Percentiles rank a stretch among this genome's conserved stretches.
Evolutionary conservation across 768 basidiomycete species (phyloP).

Genomic region (Pulveroboletus sp.): DNA sequence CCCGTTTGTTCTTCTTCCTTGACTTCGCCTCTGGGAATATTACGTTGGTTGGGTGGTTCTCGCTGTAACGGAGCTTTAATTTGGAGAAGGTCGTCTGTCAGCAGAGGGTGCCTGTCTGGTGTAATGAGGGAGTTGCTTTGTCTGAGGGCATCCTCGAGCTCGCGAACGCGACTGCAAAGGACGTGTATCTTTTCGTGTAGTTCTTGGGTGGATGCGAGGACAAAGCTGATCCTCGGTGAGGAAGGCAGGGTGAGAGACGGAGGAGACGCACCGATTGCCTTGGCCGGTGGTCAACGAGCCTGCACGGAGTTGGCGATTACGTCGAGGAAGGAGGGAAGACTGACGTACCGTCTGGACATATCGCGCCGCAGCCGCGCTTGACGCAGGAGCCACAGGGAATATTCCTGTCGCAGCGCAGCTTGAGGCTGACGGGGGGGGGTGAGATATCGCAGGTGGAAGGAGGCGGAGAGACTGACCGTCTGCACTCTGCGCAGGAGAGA

Average conservation of each 20-base stretch:
- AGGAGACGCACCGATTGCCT: slow-evolving; percentile 57
- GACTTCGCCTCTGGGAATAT: slow-evolving; percentile 31
- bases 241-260: not conserved
- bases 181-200: slow-evolving; percentile 79
- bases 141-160: slow-evolving; percentile 70
- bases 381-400: slow-evolving; percentile 79
- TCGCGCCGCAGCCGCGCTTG: slow-evolving; percentile 75
- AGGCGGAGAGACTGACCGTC: slow-evolving; percentile 44
- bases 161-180: slow-evolving; percentile 67
- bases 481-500: slow-evolving; percentile 76
- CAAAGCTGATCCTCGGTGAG: slow-evolving; percentile 46
- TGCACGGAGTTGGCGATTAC: slow-evolving; percentile 30
- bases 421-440: slow-evolving; percentile 17
- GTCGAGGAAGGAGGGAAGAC: slow-evolving; percentile 13
- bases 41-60: slow-evolving; percentile 47
- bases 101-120: slow-evolving; percentile 58
- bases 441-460: too few species aligned
- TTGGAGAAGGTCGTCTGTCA: slow-evolving; percentile 66
- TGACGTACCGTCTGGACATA: slow-evolving; percentile 71
- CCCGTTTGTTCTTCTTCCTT: slow-evolving; percentile 64
- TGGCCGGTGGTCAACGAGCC: slow-evolving; percentile 79
- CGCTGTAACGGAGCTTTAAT: slow-evolving; percentile 76
- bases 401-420: slow-evolving; percentile 59
- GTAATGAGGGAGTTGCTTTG: slow-evolving; percentile 56
- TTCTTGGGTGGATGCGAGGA: slow-evolving; percentile 75